Evolutionary conservation across 257 asterid genomes (phyloP), one percentile per base, ranked within the genome.

Genomic region (Fraxinus excelsior): DNA sequence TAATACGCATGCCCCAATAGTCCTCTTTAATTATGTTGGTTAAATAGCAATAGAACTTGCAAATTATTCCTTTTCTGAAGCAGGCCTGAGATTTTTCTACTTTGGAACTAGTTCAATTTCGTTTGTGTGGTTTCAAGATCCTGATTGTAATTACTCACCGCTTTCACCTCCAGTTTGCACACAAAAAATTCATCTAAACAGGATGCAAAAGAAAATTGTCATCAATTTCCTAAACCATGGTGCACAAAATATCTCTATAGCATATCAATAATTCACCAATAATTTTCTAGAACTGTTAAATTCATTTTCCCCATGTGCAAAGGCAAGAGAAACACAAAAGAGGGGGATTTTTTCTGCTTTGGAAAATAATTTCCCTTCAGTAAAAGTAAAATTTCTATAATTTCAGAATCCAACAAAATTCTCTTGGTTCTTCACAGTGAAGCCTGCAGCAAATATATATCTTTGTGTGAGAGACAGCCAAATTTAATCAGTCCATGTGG

Each of bases 381-480:
- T 58, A 26, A 13, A 62, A 62, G 11, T 3, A 26, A 11, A 25
- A 62, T 58, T 46, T 62, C 68, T 10, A 11, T 62, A 26, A 26
- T 62, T 62, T 26, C 68, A 62, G 35, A 62, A 62, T 25, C 68
- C 12, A 25, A 67, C 42, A 58, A 37, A 35, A 32, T 13, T 51
- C 35, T 69, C 49, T 62, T 26, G 19, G 26, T 62, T 75, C 12
- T n/a, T 74, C 77, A 69, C 92, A 94, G 98, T 32, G 97, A 90
- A 76, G 98, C 97, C n/a, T 94, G 98, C 86, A 72, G 84, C 72
- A 94, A 88, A 79, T 92, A 85, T 84, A 75, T 87, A 69, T 82
- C 90, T 3, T 81, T 94, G 71, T 83, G 91, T 51, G 88, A 92
- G 80, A 90, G 87, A 80, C 86, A 93, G 74, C 88, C 88, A 2